Percentiles rank a stretch among this genome's conserved stretches.
These are phyloP conservation scores for Musa itinerans DNA, from an alignment of 176 grass and related monocot species.

Conservation along the genomic window DNA sequence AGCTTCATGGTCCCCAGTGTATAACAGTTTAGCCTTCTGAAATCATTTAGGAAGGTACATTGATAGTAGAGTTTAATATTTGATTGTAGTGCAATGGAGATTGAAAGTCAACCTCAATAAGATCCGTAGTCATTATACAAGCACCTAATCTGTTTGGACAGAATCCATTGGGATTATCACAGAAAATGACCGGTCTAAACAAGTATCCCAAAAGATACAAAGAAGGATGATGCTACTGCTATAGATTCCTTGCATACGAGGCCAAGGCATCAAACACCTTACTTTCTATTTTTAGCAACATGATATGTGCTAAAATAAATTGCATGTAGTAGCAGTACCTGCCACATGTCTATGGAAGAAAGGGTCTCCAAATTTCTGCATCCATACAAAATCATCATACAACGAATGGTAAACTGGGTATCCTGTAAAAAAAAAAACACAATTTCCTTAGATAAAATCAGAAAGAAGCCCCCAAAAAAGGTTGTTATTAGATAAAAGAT, in stretches of 20 bases:
- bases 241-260: not conserved
- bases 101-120: too few relatives aligned
- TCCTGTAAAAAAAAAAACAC: slow-evolving; percentile 16
- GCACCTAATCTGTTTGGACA: too few relatives aligned
- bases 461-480: not conserved
- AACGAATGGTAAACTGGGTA: slow-evolving; percentile 81
- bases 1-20: too few relatives aligned
- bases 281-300: not conserved
- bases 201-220: too few relatives aligned
- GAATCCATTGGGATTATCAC: too few relatives aligned
- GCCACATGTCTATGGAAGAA: slow-evolving; percentile 68
- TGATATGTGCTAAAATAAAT: not conserved
- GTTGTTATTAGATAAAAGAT: too few relatives aligned
- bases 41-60: too few relatives aligned
- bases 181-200: too few relatives aligned
- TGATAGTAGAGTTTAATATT: too few relatives aligned
- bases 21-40: too few relatives aligned
- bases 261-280: not conserved
- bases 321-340: slow-evolving; percentile 31
- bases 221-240: not conserved
- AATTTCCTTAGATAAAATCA: not conserved
- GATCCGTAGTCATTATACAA: too few relatives aligned
- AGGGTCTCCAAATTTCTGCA: slow-evolving; percentile 84
- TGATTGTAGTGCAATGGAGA: too few relatives aligned
- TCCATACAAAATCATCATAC: slow-evolving; percentile 82